Evolutionary conservation across 2,329 filamentous ascomycete species (phyloP), one percentile per base, ranked within the genome.

Genomic region (Fusarium sp.): DNA sequence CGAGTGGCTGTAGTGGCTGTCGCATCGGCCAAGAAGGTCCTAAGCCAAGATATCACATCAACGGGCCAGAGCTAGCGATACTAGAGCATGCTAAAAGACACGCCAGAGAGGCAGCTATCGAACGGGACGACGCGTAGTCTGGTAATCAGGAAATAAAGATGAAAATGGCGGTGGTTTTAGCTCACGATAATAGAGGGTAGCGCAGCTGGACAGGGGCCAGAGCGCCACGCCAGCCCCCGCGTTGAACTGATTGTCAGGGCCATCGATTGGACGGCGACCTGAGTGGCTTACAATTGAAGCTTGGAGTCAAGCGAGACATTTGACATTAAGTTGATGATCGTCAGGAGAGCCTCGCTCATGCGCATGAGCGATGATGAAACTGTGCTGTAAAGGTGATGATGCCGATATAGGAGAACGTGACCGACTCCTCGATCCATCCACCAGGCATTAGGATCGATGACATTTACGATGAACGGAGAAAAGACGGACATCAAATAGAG

Each of bases 181-280:
- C 55, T 43, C 43, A 24, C 43, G 46, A 53, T 61, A 54, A 50
- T 61, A 44, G 32, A 52, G 32, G 18, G 67, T 52, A 68, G 51
- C 53, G 50, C 68, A 69, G 59, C 68, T 71, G 59, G 52, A 22
- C 68, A 71, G 64, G 68, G 68, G 63, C 68, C 45, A 61, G 30
- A 49, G 55, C 64, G 52, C 64, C 52, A 68, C 64, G 18, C 64
- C 43, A 29, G 49, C 50, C 46, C 44, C 53, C 67, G 51, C 43
- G 46, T 50, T 34, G 24, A 22, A 30, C n/a, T 51, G 47, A 52
- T 32, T 22, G 42, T n/a, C 16, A 18, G 25, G 16, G 25, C 12
- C 50, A 24, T 58, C 43, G 40, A 71, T 71, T 71, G 63, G 63
- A 66, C 12, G 24, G 24, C 27, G 40, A 27, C 24, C 30, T 47